A percentile compares a stretch with the other conserved stretches of the same genome.
These are phyloP conservation scores for Scheffersomyces amazonensis DNA, from an alignment of 805 yeast genomes.

Conservation along the genomic window DNA sequence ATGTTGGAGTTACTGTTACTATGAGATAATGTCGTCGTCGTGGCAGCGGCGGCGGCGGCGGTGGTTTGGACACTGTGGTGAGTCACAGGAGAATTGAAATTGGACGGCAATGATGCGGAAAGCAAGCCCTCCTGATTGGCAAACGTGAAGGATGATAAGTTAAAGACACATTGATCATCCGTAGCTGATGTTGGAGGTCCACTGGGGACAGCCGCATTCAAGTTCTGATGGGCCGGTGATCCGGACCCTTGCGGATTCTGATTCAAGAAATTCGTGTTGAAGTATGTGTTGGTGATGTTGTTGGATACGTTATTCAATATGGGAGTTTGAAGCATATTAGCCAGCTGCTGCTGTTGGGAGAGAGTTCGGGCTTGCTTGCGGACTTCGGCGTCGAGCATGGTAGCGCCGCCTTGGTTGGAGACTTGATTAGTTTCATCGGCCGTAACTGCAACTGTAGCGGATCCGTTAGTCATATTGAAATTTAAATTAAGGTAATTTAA, in stretches of 20 bases:
- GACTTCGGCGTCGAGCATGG: too few species aligned
- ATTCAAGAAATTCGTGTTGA: slow-evolving; percentile 25
- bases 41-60: background rate
- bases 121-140: slow-evolving; percentile 14
- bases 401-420: too few species aligned
- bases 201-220: background rate
- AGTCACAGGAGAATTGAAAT: slow-evolving; percentile 1
- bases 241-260: slow-evolving; percentile 4
- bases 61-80: background rate
- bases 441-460: background rate
- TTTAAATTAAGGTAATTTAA: slow-evolving; percentile 9
- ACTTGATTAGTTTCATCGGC: background rate
- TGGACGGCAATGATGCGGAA: background rate
- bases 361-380: too few species aligned
- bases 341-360: background rate
- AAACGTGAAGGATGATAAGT: slow-evolving; percentile 31
- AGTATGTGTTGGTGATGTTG: slow-evolving; percentile 34
- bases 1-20: slow-evolving; percentile 8
- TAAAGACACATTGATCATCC: slow-evolving; percentile 32
- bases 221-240: background rate
- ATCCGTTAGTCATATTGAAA: slow-evolving; percentile 1
- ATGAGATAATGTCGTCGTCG: slow-evolving; percentile 4
- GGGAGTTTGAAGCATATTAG: slow-evolving; percentile 22
- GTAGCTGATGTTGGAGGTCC: slow-evolving; percentile 3
- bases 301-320: slow-evolving; percentile 24